phyloP scores from a whole-genome alignment of 768 basidiomycete species.

The Tylopilus cervinicoccineus region DNA sequence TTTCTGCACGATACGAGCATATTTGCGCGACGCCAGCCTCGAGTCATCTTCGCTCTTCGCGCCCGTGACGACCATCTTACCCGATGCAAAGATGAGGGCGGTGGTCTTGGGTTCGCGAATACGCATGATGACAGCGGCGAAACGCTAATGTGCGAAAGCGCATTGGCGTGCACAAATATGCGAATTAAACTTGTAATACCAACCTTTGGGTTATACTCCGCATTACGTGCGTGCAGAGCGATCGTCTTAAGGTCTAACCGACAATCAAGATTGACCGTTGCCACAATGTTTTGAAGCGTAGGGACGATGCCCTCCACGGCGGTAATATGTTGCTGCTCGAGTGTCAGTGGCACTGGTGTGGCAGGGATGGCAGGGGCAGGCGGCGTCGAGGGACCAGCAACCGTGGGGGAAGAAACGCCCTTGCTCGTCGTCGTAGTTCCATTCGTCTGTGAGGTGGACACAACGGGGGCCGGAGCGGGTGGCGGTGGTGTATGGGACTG shows the following conservation, averaged over 20 bases:
- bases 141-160: constrained; percentile 82
- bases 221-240: constrained; percentile 94
- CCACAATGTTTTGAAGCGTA: constrained; percentile 99
- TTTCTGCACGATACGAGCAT: constrained; percentile 98
- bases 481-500: constrained; percentile 36
- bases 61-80: constrained; percentile 99
- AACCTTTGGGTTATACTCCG: constrained; percentile 99
- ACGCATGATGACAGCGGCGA: constrained; percentile 99
- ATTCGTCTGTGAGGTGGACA: constrained; percentile 23
- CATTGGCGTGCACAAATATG: constrained; percentile 53
- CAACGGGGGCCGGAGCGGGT: constrained; percentile 7
- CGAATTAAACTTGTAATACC: constrained; percentile 42
- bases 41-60: constrained; percentile 99
- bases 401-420: constrained; percentile 35
- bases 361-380: constrained; percentile 51
- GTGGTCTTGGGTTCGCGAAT: constrained; percentile 99
- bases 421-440: constrained; percentile 30
- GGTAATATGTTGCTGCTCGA: constrained; percentile 93
- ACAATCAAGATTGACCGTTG: constrained; percentile 97
- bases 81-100: constrained; percentile 97
- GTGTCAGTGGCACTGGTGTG: constrained; percentile 70
- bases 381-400: constrained; percentile 59
- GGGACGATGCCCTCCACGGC: constrained; percentile 98
- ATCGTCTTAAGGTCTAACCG: constrained; percentile 98
- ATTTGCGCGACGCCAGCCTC: constrained; percentile 94